These are phyloP conservation scores for bread wheat (Triticum aestivum) DNA, from an alignment of 176 grass and related monocot genomes.

Conservation along the genomic window DNA sequence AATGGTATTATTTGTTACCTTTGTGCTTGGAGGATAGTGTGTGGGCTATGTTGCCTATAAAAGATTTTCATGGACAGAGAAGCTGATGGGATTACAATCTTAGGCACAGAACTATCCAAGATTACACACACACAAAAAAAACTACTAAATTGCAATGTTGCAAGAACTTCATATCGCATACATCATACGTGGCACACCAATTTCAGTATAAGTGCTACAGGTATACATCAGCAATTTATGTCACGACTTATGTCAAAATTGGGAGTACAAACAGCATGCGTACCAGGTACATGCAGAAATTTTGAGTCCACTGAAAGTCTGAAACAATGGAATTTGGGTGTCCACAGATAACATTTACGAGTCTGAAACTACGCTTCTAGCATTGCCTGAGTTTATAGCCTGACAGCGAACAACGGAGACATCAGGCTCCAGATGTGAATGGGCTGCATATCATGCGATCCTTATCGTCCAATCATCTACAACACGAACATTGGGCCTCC, in stretches of 20 bases:
- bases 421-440: constrained; percentile 31
- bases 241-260: constrained; percentile 41
- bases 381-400: constrained; percentile 19
- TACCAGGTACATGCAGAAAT: constrained; percentile 24
- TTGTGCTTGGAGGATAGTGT: neutral
- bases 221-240: constrained; percentile 36
- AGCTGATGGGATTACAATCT: neutral
- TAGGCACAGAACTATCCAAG: neutral
- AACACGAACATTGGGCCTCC: constrained; percentile 71
- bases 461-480: constrained; percentile 78
- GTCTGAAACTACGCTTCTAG: constrained; percentile 27
- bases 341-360: neutral
- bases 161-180: neutral
- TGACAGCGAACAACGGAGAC: constrained; percentile 15
- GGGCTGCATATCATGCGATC: constrained; percentile 43
- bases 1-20: neutral
- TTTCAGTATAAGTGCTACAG: constrained; percentile 24
- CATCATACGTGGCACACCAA: constrained; percentile 10
- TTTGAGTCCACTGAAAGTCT: neutral
- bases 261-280: constrained; percentile 7
- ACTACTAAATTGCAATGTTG: neutral
- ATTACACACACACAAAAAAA: neutral
- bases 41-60: neutral
- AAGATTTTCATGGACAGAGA: neutral
- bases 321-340: neutral